Base-by-base conservation (phyloP, 139 green algal genomes). In the Coelastrella sp. region DNA sequence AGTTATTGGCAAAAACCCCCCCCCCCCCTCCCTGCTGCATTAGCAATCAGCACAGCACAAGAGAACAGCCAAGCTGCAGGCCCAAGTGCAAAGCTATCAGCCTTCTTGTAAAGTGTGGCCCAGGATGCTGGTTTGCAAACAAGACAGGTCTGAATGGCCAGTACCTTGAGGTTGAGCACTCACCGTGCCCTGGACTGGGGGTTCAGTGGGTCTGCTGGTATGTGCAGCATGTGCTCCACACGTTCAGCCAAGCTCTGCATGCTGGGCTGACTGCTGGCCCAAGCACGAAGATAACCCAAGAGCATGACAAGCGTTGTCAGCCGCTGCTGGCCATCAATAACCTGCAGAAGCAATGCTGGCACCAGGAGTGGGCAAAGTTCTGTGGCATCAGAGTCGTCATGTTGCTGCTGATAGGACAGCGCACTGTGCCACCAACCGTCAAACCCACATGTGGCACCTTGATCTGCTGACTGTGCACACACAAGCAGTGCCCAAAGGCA, bases 311-410 rank as follows among this genome's bases (percentile, higher is more conserved):
- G 82, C 10, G 92, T 93, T 17, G 93, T 95, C 66, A 96, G 88
- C 1, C 94, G 94, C 92, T 96, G 94, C 93, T 96, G 94, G 1
- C 94, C 94, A 75, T 96, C 94, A 60, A 96, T 95, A 24, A 96
- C 85, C 92, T 96, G 91, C 12, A 61, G 72, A 60, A 1, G 63
- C 12, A 49, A 49, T 3, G 3, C 35, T 49, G 35, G 35, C 35
- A 49, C 35, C 35, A 49, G 35, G 35, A 49, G 1, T 49, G 35
- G 35, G 35, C 35, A 49, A 49, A 49, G 1, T 49, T 3, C 35
- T 49, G 35, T 49, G 35, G 1, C 35, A 49, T 49, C 35, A 49
- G 3, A 49, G 35, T 49, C 35, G 35, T 49, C 35, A 49, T 49
- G 35, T 49, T 49, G 35, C 35, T 49, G 35, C 35, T 5, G 35